Percentiles rank a stretch among this genome's conserved stretches.
Evolutionary conservation across 345 rosid species (phyloP).

Genomic region (Carallia brachiata): DNA sequence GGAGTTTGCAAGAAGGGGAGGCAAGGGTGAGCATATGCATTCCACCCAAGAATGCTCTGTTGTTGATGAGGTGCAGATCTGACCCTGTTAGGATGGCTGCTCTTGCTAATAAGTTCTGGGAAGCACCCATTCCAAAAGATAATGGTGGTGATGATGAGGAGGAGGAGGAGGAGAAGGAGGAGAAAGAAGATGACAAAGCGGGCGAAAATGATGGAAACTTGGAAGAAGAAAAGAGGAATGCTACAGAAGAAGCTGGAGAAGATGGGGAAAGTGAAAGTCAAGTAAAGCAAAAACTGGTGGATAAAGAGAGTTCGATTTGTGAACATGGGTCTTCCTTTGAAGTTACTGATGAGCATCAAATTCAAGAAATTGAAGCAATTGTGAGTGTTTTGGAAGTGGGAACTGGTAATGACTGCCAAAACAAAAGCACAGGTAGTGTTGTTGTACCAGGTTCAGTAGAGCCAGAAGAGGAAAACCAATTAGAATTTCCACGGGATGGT

Average conservation of each 20-base stretch:
- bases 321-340: conserved; percentile 35
- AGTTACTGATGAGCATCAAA: conserved; percentile 16
- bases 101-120: conserved; percentile 69
- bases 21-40: conserved; percentile 54
- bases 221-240: too few species aligned
- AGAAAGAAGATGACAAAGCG: conserved; percentile 1
- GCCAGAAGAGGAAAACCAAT: conserved; percentile 8
- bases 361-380: conserved; percentile 12
- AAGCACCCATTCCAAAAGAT: conserved; percentile 41
- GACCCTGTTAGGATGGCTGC: conserved; percentile 95
- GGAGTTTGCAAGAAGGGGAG: conserved; percentile 35
- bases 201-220: not conserved
- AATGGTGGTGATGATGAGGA: conserved; percentile 12
- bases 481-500: not conserved
- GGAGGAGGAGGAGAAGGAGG: conserved; percentile 14
- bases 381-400: conserved; percentile 21
- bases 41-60: conserved; percentile 87
- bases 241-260: not conserved
- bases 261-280: not conserved
- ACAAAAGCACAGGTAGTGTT: not conserved
- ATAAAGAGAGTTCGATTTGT: conserved; percentile 26
- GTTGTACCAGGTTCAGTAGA: conserved; percentile 13
- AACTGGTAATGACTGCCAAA: conserved; percentile 16
- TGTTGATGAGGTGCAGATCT: conserved; percentile 91
- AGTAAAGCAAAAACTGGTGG: conserved; percentile 27